phyloP scores from a whole-genome alignment of 371 early-diverging fungal species.

The Mucor velutinosus region DNA sequence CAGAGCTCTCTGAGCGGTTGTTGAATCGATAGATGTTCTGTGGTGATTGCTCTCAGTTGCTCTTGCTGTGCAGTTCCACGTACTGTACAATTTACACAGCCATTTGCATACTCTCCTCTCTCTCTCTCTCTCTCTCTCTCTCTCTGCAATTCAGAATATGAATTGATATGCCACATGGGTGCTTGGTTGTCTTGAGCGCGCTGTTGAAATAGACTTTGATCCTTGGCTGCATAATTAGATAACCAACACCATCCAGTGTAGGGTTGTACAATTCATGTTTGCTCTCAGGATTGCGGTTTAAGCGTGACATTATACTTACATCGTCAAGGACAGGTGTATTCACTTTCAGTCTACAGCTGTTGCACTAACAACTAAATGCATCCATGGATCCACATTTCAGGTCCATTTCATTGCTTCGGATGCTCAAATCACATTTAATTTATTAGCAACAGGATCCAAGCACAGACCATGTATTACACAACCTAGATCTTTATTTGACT shows the following conservation, averaged over 20 bases:
- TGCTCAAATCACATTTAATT: neutral
- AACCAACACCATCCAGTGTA: neutral
- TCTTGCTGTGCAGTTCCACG: neutral
- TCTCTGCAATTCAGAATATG: neutral
- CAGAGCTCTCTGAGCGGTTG: neutral
- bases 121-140: neutral
- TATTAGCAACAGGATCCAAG: neutral
- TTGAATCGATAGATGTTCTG: neutral
- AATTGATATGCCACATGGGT: neutral
- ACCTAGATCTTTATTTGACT: constrained; percentile 1
- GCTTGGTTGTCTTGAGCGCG: neutral
- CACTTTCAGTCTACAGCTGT: too few relatives aligned
- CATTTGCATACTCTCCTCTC: neutral
- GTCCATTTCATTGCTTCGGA: neutral
- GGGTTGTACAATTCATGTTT: neutral
- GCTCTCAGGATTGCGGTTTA: neutral
- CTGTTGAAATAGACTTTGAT: neutral
- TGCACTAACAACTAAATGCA: neutral
- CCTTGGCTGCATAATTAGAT: neutral
- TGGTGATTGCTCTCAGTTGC: neutral
- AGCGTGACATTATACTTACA: neutral
- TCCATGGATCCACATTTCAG: neutral
- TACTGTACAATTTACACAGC: neutral
- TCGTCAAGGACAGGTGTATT: neutral
- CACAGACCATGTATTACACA: neutral